A percentile compares a stretch with the other conserved stretches of the same genome.
Evolutionary conservation across 1,284 basidiomycete genomes (phyloP).

Genomic region (Blastosporella zonata): DNA sequence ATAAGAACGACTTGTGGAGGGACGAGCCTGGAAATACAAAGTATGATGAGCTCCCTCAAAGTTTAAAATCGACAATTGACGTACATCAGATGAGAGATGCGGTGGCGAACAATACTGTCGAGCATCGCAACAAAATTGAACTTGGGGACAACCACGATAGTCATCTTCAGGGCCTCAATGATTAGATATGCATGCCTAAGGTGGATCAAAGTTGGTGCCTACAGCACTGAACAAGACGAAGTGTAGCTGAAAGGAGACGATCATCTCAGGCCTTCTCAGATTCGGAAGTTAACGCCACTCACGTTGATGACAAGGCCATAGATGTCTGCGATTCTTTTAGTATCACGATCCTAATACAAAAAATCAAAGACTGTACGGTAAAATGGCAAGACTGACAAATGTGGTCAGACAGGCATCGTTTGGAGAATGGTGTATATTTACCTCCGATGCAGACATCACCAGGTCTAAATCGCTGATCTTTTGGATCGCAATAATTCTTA

Average conservation of each 20-base stretch:
- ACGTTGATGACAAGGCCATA: slow-evolving; percentile 69
- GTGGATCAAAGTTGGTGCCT: slow-evolving; percentile 17
- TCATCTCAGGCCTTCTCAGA: not conserved
- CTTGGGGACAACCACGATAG: slow-evolving; percentile 69
- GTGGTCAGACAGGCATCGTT: not conserved
- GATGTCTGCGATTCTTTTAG: slow-evolving; percentile 49
- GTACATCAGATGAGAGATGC: slow-evolving; percentile 64
- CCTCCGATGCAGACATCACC: slow-evolving; percentile 41
- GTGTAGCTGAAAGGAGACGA: slow-evolving; percentile 42
- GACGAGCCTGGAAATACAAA: slow-evolving; percentile 46
- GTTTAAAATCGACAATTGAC: slow-evolving; percentile 20
- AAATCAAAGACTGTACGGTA: slow-evolving; percentile 33
- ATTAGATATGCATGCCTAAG: not conserved
- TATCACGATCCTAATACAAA: not conserved
- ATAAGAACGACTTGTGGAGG: slow-evolving; percentile 69
- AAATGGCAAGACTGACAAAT: slow-evolving; percentile 39
- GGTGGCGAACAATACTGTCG: slow-evolving; percentile 63
- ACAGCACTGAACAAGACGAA: slow-evolving; percentile 55
- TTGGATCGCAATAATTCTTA: slow-evolving; percentile 31
- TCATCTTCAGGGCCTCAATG: slow-evolving; percentile 36
- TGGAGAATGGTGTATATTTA: not conserved
- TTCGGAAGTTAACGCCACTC: slow-evolving; percentile 6
- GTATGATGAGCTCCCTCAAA: slow-evolving; percentile 6
- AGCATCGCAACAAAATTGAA: slow-evolving; percentile 70
- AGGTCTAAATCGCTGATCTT: slow-evolving; percentile 40